phyloP scores from a whole-genome alignment of 2,329 filamentous ascomycete genomes.

The Emydomyces testavorans region DNA sequence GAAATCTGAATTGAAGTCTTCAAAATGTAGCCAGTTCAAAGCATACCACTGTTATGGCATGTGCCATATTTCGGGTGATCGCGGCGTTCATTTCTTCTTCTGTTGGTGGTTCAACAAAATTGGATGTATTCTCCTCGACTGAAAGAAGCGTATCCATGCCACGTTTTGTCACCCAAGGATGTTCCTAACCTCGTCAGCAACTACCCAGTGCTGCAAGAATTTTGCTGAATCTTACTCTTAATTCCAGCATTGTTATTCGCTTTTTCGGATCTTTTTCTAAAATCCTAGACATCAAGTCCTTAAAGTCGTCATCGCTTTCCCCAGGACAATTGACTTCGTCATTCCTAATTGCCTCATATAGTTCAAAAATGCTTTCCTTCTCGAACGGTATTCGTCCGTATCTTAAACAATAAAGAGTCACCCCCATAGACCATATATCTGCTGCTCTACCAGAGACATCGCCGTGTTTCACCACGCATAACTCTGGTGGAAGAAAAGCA shows the following conservation, averaged over 20 bases:
- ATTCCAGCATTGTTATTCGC: slow-evolving; percentile 68
- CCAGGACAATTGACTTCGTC: slow-evolving; percentile 53
- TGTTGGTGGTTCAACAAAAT: slow-evolving; percentile 71
- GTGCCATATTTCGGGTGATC: slow-evolving; percentile 79
- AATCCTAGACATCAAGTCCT: slow-evolving; percentile 60
- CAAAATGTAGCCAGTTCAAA: slow-evolving; percentile 21
- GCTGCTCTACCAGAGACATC: slow-evolving; percentile 79
- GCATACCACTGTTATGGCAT: slow-evolving; percentile 67
- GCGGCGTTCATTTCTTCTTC: slow-evolving; percentile 82
- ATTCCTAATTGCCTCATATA: slow-evolving; percentile 77
- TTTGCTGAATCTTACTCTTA: slow-evolving; percentile 55
- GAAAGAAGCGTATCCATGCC: slow-evolving; percentile 69
- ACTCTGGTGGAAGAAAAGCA: slow-evolving; percentile 84
- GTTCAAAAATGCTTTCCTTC: slow-evolving; percentile 62
- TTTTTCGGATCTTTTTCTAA: slow-evolving; percentile 76
- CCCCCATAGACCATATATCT: slow-evolving; percentile 98
- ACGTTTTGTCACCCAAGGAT: slow-evolving; percentile 81
- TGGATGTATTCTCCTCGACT: slow-evolving; percentile 72
- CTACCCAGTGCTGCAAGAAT: not conserved
- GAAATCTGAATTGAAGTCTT: not conserved
- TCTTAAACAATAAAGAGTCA: slow-evolving; percentile 82
- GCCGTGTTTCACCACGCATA: slow-evolving; percentile 76
- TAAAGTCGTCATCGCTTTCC: slow-evolving; percentile 56
- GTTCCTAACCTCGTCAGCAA: slow-evolving; percentile 47
- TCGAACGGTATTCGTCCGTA: slow-evolving; percentile 86